Base-by-base conservation (phyloP, 768 basidiomycete genomes). In the Russula emetica region DNA sequence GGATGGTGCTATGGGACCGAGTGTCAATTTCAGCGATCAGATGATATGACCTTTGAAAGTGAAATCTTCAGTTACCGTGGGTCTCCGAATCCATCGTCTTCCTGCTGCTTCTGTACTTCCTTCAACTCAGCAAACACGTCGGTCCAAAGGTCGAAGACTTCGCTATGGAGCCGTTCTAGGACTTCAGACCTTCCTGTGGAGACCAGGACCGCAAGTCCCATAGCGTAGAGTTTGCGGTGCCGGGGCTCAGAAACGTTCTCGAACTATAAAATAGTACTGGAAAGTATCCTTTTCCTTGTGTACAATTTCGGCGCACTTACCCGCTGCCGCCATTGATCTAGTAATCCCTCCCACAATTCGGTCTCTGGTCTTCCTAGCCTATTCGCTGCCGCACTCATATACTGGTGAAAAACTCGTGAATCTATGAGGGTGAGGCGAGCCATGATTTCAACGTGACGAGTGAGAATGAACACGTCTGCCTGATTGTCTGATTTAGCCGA, bases 181-280 rank as follows among this genome's bases (percentile, higher is more conserved):
- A 93, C 85, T 69, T 91, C 87, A 0, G 80, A 80, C 24, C 84
- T 82, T 14, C 84, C 90, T 0, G 91, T 92, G 0, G 90, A 83
- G 40, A 91, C 85, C 3, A 95, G 80, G 50, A 82, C 78, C 2
- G 90, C 90, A 50, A 91, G 83, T 1, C 88, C 92, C 79, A 96
- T 87, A 13, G 92, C 91, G 28, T 84, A 77, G 61, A 96, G 78
- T 76, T 96, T 96, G 62, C 94, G 85, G 65, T 88, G 82, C 11
- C 87, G 83, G 1, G 91, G 86, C 72, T 94, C 90, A 18, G 89
- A 88, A 85, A 94, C 90, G 71, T 87, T 89, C 73, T 96, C 94
- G 72, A 94, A 92, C 94, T 96, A 44, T 53, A 26, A 47, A 26
- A 36, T 30, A 20, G 69, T n/a, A 34, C n/a, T 32, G 40, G 51